Conservation (phyloP, 345 rosid species). For the Nephelium lappaceum region DNA sequence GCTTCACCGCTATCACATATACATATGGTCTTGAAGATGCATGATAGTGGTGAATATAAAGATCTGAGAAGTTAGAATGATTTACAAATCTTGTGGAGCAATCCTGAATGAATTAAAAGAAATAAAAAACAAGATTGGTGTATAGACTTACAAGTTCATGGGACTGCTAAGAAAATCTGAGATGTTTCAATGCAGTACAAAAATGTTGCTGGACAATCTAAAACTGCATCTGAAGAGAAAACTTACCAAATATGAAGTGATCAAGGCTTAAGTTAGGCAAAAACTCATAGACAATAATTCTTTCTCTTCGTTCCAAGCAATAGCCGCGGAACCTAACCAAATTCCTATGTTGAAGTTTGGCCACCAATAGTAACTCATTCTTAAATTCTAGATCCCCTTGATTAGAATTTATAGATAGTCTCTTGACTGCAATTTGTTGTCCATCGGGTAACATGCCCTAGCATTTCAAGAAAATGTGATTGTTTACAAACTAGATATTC, state of each 20-base stretch:
- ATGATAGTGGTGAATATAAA: no score
- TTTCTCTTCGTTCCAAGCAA: slow-evolving; percentile 43
- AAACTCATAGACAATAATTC: slow-evolving; percentile 57
- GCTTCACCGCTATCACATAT: no score
- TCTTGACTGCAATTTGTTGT: slow-evolving; percentile 51
- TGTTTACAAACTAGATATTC: no score
- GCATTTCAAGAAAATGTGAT: not conserved
- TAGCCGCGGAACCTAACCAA: slow-evolving; percentile 58
- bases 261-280: slow-evolving; percentile 52
- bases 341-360: slow-evolving; percentile 63
- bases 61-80: no score
- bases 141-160: no score
- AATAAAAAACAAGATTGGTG: no score
- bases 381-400: slow-evolving; percentile 59
- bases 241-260: slow-evolving; percentile 41
- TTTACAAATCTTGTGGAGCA: no score
- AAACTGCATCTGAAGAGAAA: not conserved
- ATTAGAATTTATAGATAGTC: slow-evolving; percentile 40
- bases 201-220: not conserved
- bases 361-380: slow-evolving; percentile 50
- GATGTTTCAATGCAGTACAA: not conserved
- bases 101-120: no score
- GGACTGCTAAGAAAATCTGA: not conserved
- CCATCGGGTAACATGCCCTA: slow-evolving; percentile 51
- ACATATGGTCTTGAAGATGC: no score